Conservation (phyloP, 75 land plant genomes). For the Picea glauca region DNA sequence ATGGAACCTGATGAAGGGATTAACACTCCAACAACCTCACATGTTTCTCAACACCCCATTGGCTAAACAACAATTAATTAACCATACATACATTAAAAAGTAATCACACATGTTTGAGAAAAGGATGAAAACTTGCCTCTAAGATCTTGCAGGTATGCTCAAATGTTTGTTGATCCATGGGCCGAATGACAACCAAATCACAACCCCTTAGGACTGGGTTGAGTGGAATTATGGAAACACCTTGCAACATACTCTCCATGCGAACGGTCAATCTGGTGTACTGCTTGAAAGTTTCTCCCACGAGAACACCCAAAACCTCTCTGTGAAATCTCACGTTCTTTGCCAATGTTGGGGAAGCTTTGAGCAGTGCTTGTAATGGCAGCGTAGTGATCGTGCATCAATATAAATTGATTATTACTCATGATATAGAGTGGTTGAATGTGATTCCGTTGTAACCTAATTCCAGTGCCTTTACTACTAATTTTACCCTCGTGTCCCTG, state of each 20-base stretch:
- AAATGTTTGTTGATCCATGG: slow-evolving; percentile 55
- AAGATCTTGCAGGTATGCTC: slow-evolving; percentile 60
- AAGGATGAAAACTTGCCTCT: slow-evolving; percentile 35
- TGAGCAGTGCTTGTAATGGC: slow-evolving; percentile 36
- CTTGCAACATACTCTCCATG: slow-evolving; percentile 38
- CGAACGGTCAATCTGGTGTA: slow-evolving; percentile 64
- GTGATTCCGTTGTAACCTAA: slow-evolving; percentile 83
- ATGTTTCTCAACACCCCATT: too few relatives aligned
- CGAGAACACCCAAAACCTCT: slow-evolving; percentile 47
- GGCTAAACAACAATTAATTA: not conserved
- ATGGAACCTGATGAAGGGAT: too few relatives aligned
- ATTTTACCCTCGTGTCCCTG: slow-evolving; percentile 19
- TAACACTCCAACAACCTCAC: too few relatives aligned
- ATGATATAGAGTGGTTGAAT: slow-evolving; percentile 45
- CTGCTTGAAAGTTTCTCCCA: slow-evolving; percentile 56
- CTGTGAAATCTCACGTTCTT: slow-evolving; percentile 63
- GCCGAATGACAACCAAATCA: slow-evolving; percentile 68
- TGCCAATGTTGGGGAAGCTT: slow-evolving; percentile 39
- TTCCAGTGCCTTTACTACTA: slow-evolving; percentile 49
- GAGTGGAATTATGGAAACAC: slow-evolving; percentile 26
- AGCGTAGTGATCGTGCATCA: slow-evolving; percentile 45
- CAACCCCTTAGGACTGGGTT: slow-evolving; percentile 60
- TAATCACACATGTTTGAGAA: not conserved
- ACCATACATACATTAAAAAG: not conserved
- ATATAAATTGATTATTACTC: slow-evolving; percentile 52